phyloP scores from a whole-genome alignment of 805 yeast genomes.

The Torulaspora quercuum region DNA sequence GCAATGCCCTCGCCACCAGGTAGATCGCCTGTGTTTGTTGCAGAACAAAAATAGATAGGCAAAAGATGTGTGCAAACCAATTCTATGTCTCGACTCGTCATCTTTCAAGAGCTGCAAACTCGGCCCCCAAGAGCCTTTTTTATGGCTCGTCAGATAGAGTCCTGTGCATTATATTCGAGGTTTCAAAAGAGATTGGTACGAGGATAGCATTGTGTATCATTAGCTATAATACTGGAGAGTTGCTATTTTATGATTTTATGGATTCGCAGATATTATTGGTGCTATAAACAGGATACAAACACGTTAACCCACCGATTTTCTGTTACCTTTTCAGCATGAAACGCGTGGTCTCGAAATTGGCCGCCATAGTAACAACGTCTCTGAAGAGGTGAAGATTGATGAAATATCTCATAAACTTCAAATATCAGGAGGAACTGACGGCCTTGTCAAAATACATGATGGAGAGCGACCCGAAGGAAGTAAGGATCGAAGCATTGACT shows the following conservation, averaged over 20 bases:
- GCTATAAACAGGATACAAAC: slow-evolving; percentile 42
- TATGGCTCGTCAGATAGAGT: slow-evolving; percentile 15
- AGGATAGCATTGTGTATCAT: slow-evolving; percentile 43
- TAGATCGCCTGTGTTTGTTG: no score
- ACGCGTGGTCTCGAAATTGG: slow-evolving; percentile 35
- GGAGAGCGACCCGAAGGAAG: slow-evolving; percentile 6
- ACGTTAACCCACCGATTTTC: slow-evolving; percentile 36
- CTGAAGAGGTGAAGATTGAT: slow-evolving; percentile 25
- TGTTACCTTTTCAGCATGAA: slow-evolving; percentile 35
- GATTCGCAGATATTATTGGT: slow-evolving; percentile 48
- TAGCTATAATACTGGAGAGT: slow-evolving; percentile 39
- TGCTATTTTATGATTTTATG: slow-evolving; percentile 38
- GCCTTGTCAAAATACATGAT: slow-evolving; percentile 23
- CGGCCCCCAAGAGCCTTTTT: slow-evolving; percentile 1
- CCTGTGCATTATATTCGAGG: slow-evolving; percentile 32
- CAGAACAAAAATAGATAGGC: slow-evolving; percentile 5
- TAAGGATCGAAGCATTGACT: slow-evolving; percentile 22
- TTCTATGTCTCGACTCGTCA: background rate
- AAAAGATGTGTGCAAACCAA: background rate
- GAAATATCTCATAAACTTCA: slow-evolving; percentile 30
- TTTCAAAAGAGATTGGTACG: slow-evolving; percentile 26
- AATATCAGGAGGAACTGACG: slow-evolving; percentile 26
- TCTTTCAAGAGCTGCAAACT: background rate
- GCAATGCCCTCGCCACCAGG: no score
- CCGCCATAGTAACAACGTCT: slow-evolving; percentile 38